Percentiles rank a stretch among this genome's conserved stretches.
These are phyloP conservation scores for Candida orba DNA, from an alignment of 805 yeast genomes.

Conservation along the genomic window DNA sequence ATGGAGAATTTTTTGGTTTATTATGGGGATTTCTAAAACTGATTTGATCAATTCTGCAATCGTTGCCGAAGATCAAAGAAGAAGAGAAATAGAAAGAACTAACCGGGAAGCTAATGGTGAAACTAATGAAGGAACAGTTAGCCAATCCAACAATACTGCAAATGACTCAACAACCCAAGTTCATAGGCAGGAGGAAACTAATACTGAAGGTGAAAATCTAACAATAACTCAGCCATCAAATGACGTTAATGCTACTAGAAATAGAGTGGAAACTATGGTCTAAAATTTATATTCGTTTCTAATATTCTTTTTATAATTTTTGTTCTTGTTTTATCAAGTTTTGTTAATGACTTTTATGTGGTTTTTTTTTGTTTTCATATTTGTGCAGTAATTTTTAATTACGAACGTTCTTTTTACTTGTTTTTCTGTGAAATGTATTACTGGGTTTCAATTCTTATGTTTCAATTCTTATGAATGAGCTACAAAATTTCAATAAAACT, in stretches of 20 bases:
- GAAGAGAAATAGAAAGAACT: slow-evolving; percentile 13
- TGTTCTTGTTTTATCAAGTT: neutral
- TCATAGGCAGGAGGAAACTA: neutral
- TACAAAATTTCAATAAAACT: neutral
- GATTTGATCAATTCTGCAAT: slow-evolving; percentile 51
- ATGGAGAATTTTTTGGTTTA: slow-evolving; percentile 40
- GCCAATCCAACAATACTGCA: neutral
- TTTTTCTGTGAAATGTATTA: neutral
- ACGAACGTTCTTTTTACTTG: neutral
- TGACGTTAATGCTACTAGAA: slow-evolving; percentile 1
- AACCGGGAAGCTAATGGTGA: neutral
- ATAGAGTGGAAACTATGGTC: slow-evolving; percentile 11
- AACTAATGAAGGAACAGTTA: neutral
- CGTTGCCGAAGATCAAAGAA: slow-evolving; percentile 26
- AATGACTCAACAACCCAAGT: neutral
- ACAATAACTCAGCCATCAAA: no score
- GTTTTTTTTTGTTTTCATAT: neutral
- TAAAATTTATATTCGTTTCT: slow-evolving; percentile 1
- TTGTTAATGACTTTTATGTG: neutral
- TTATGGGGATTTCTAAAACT: slow-evolving; percentile 45
- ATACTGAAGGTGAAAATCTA: no score
- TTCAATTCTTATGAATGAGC: no score
- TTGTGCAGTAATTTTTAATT: neutral
- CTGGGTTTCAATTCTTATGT: no score
- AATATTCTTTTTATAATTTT: neutral